Conservation (phyloP, 805 yeast genomes). For the Kuraishia cidri region DNA sequence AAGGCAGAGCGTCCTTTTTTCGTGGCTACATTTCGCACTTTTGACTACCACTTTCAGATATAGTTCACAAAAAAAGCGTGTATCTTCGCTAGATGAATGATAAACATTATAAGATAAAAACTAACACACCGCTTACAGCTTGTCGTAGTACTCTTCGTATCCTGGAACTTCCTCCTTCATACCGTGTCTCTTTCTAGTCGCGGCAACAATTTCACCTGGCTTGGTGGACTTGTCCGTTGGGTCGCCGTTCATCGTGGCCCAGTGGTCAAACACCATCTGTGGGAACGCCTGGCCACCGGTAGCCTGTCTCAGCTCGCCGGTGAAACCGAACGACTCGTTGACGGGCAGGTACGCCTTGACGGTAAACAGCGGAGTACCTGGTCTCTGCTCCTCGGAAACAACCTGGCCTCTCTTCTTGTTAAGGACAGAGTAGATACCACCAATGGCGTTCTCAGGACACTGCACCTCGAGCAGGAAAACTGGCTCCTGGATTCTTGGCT, state of each 20-base stretch:
- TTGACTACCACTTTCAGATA: too few relatives aligned
- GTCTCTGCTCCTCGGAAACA: constrained; percentile 98
- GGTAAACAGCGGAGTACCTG: constrained; percentile 99
- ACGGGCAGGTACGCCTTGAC: constrained; percentile 99
- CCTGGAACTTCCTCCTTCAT: constrained; percentile 96
- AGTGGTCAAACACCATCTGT: constrained; percentile 99
- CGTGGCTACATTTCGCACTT: too few relatives aligned
- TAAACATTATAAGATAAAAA: too few relatives aligned
- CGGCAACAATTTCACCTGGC: constrained; percentile 52
- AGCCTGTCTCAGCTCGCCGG: constrained; percentile 98
- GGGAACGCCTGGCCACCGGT: constrained; percentile 99
- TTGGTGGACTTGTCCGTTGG: constrained; percentile 78
- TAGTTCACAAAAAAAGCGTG: too few relatives aligned
- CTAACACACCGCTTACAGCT: too few relatives aligned
- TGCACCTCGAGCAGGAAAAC: constrained; percentile 98
- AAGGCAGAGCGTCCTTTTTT: too few relatives aligned
- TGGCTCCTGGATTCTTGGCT: constrained; percentile 99
- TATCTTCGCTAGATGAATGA: too few relatives aligned
- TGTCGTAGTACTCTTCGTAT: constrained; percentile 98
- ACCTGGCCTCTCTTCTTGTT: constrained; percentile 99
- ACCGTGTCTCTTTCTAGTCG: constrained; percentile 90
- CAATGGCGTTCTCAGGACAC: constrained; percentile 98
- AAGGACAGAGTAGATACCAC: constrained; percentile 99
- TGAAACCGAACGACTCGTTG: constrained; percentile 99
- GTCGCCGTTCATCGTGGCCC: constrained; percentile 88